Evolutionary conservation across 1,284 basidiomycete species (phyloP), one percentile per base, ranked within the genome.

Genomic region (Irpex rosettiformis): DNA sequence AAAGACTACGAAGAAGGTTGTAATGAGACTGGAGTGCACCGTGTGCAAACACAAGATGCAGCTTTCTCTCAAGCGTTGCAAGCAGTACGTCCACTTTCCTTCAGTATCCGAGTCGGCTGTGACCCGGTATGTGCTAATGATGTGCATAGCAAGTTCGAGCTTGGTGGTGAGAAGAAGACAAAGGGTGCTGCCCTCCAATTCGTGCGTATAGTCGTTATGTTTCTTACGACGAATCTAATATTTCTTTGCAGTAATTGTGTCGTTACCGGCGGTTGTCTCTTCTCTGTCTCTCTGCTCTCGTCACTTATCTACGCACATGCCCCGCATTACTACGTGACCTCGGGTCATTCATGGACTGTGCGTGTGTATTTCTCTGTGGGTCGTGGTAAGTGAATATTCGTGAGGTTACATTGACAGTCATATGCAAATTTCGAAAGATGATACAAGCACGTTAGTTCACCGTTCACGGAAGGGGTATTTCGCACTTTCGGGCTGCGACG

Each of bases 81-180:
- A 99, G 82, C 96, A 99, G 89, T 92, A 70, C 71, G 89, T 85
- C 4, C 43, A 29, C 18, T 13, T 42, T 22, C 58, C 40, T 42
- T 11, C n/a, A 22, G 10, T 2, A 22, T 51, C 24, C 11, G n/a
- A 42, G 37, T 42, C 37, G 11, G 43, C n/a, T n/a, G n/a, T n/a
- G n/a, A n/a, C n/a, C n/a, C n/a, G n/a, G n/a, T 11, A 27, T 47
- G 43, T 51, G 18, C 48, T 51, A n/a, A 51, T 22, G 6, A 27
- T 22, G 27, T 72, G 72, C 75, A 27, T 64, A 93, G 91, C 85
- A n/a, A n/a, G n/a, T 98, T 98, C 83, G 96, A 98, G 83, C 91
- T 98, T 61, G 95, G 96, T 81, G 96, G 97, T 78, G 96, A 99
- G 88, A 98, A 98, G 89, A 98, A 98, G 92, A 96, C 94, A 72